Conservation (phyloP, 139 green algal species). For the Gonium pectorale region DNA sequence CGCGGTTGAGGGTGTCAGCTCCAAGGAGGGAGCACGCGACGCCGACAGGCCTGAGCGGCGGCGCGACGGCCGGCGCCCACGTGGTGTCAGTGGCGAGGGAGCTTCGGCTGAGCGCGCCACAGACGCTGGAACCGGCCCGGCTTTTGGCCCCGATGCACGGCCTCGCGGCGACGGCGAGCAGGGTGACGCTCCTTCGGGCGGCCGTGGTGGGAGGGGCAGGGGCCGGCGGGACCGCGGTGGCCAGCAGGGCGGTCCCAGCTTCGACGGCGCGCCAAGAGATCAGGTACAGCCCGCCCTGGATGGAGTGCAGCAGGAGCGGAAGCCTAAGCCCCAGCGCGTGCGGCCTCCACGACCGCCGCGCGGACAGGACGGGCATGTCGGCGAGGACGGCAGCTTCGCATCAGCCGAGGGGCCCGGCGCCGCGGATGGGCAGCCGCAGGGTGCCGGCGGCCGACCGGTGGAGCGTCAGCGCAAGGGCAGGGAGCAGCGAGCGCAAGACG, state of each 20-base stretch:
- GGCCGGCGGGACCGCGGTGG: slow-evolving; percentile 20
- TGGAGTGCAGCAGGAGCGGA: neutral
- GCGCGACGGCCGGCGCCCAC: neutral
- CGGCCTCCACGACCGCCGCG: neutral
- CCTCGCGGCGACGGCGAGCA: neutral
- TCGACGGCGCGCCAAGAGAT: too few relatives aligned
- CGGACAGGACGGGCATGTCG: neutral
- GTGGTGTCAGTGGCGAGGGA: neutral
- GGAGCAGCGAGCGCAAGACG: neutral
- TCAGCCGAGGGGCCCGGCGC: neutral
- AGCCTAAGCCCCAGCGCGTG: neutral
- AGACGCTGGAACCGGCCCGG: too few relatives aligned
- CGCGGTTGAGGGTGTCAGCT: too few relatives aligned
- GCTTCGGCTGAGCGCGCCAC: neutral
- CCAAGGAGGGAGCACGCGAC: too few relatives aligned
- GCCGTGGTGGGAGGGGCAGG: neutral
- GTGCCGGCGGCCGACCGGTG: neutral
- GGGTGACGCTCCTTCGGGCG: neutral
- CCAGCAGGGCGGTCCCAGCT: neutral
- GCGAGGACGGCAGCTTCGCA: neutral
- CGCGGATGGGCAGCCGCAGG: neutral
- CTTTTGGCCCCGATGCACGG: too few relatives aligned
- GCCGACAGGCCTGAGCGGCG: neutral
- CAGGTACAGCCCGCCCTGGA: neutral
- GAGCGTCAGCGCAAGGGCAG: slow-evolving; percentile 1